These are phyloP conservation scores for Fraxinus sp. DNA, from an alignment of 305 asterid species.

Conservation along the genomic window DNA sequence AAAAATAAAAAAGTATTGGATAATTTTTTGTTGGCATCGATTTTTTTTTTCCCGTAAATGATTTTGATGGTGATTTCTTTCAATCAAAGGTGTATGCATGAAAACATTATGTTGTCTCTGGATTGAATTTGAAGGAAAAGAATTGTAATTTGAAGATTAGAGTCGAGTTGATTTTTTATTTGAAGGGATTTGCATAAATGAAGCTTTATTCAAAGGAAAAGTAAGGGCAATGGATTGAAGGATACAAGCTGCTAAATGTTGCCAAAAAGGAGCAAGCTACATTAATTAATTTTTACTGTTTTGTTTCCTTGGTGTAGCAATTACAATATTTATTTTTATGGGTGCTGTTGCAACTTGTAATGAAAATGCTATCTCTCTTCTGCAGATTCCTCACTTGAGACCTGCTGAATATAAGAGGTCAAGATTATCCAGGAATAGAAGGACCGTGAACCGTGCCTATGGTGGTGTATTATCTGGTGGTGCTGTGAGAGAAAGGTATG, in stretches of 20 bases:
- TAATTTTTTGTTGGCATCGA: neutral
- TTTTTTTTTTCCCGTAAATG: neutral
- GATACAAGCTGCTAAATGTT: neutral
- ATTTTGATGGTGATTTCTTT: neutral
- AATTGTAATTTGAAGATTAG: neutral
- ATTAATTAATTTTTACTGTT: neutral
- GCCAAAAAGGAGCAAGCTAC: neutral
- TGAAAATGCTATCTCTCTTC: neutral
- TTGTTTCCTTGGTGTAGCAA: neutral
- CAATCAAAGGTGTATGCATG: neutral
- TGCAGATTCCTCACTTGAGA: slow-evolving; percentile 34
- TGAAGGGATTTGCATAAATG: neutral
- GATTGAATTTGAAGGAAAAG: no score
- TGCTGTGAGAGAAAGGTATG: slow-evolving; percentile 36
- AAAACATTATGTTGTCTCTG: no score
- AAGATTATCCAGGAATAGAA: slow-evolving; percentile 38
- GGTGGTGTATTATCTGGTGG: slow-evolving; percentile 40
- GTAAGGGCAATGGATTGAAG: neutral
- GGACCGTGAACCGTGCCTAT: slow-evolving; percentile 44
- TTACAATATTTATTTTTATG: neutral
- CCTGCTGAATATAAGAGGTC: slow-evolving; percentile 46
- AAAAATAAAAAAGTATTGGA: neutral
- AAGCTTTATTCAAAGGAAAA: neutral
- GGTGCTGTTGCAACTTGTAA: neutral
- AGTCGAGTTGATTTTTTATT: neutral